Base-by-base conservation (phyloP, 345 rosid genomes). In the Crucihimalaya himalaica region DNA sequence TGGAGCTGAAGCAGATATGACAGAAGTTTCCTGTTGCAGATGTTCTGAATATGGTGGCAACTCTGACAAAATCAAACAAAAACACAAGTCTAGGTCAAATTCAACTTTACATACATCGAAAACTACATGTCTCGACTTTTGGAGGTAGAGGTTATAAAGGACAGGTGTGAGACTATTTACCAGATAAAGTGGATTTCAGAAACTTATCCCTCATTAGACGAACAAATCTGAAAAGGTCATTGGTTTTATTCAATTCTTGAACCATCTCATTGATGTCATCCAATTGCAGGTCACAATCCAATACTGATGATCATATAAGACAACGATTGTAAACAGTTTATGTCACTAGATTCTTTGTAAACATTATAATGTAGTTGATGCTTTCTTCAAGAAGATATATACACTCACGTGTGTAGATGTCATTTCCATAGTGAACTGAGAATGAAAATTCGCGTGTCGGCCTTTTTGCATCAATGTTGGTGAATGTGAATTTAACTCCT, bases 401-500 rank as follows among this genome's bases (percentile, higher is more conserved):
- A 28, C 31, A 73, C 93, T 83, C 84, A 92, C 97, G 73, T 31
- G 84, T 72, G 72, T 95, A 95, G 10, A 72, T 80, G 63, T 85
- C 89, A 77, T 81, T 81, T 74, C 85, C 93, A 75, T 85, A 88
- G 72, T 87, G 89, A 78, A 90, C 71, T 68, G 85, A 84, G 79
- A 90, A 87, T 21, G 84, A 77, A 82, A 80, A 90, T 67, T 80
- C 83, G 15, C 79, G 67, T 55, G 79, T 68, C 45, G 83, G 91
- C 76, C 76, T 81, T 78, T 79, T 67, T 64, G 74, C 54, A 76
- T 84, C 81, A 34, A 90, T 80, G 63, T 85, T 81, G 55, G 66
- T 83, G 79, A 92, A 90, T 53, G 83, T 86, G 84, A 95, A 95
- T 78, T 84, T 92, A 18, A 95, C 94, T 64, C 99, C 99, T 95